Percentiles rank a stretch among this genome's conserved stretches.
These are phyloP conservation scores for Pythium rishiriense DNA, from an alignment of 352 stramenopile genomes.

Conservation along the genomic window DNA sequence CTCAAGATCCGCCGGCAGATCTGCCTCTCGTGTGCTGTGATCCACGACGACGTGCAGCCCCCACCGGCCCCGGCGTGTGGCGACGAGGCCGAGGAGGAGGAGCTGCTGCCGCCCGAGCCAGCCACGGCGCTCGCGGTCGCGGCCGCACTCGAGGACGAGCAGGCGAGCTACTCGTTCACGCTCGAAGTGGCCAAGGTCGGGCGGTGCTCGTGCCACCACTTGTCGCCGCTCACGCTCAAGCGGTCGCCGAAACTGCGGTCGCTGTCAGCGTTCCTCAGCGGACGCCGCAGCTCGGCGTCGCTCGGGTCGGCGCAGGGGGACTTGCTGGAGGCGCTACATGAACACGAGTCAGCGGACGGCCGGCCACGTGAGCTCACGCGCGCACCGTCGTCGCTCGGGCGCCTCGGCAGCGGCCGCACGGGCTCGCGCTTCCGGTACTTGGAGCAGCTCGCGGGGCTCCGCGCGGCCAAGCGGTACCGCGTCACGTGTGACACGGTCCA, in stretches of 20 bases:
- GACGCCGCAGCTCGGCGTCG: conserved; percentile 31
- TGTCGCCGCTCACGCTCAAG: conserved; percentile 43
- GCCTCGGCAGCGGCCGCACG: conserved; percentile 3
- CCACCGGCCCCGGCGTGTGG: background rate
- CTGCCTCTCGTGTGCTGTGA: conserved; percentile 52
- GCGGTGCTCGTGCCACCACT: conserved; percentile 57
- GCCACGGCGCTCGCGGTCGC: background rate
- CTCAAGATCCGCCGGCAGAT: conserved; percentile 61
- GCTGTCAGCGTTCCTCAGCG: conserved; percentile 24
- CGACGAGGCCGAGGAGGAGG: background rate
- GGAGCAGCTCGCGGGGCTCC: conserved; percentile 28
- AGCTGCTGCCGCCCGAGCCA: conserved; percentile 1
- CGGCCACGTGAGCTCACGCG: background rate
- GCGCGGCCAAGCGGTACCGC: conserved; percentile 45
- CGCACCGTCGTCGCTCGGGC: conserved; percentile 3
- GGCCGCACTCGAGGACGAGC: background rate
- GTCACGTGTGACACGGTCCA: conserved; percentile 43
- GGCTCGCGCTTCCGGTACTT: conserved; percentile 24
- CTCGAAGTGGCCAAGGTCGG: conserved; percentile 52
- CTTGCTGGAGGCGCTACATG: conserved; percentile 4
- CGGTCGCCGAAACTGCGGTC: conserved; percentile 29
- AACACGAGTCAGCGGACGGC: background rate
- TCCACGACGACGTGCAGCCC: conserved; percentile 32
- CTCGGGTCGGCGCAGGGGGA: conserved; percentile 11
- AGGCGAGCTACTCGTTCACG: conserved; percentile 32